Evolutionary conservation across 139 green algal species (phyloP).

Genomic region (Chlamydomonas schloesseri): DNA sequence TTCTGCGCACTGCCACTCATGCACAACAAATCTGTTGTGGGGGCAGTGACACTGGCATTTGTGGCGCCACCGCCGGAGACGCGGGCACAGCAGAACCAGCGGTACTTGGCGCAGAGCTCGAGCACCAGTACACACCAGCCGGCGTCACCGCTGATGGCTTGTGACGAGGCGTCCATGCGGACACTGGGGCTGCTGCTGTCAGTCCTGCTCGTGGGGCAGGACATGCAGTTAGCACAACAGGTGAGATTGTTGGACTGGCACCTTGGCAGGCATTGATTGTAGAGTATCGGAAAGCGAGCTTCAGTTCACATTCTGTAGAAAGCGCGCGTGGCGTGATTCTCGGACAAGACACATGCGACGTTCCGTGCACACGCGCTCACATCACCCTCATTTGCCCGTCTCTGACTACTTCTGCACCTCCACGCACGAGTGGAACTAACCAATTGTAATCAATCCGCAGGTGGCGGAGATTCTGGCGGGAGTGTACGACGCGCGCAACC

Average conservation of each 20-base stretch:
- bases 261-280: too few relatives aligned
- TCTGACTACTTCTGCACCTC: too few relatives aligned
- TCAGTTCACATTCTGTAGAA: too few relatives aligned
- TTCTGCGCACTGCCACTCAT: conserved; percentile 28
- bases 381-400: too few relatives aligned
- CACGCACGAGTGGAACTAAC: too few relatives aligned
- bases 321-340: too few relatives aligned
- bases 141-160: background rate
- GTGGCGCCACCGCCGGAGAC: background rate
- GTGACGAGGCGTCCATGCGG: conserved; percentile 26
- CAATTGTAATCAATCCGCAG: too few relatives aligned
- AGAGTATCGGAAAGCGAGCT: too few relatives aligned
- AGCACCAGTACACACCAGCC: background rate
- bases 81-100: background rate
- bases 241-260: background rate
- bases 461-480: background rate
- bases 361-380: too few relatives aligned
- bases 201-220: background rate
- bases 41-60: conserved; percentile 6
- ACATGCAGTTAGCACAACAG: conserved; percentile 30
- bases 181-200: conserved; percentile 31
- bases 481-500: conserved; percentile 6
- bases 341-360: too few relatives aligned
- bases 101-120: background rate
- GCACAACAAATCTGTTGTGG: conserved; percentile 16